Conservation (phyloP, 495 filamentous ascomycete genomes). For the Letharia columbiana region DNA sequence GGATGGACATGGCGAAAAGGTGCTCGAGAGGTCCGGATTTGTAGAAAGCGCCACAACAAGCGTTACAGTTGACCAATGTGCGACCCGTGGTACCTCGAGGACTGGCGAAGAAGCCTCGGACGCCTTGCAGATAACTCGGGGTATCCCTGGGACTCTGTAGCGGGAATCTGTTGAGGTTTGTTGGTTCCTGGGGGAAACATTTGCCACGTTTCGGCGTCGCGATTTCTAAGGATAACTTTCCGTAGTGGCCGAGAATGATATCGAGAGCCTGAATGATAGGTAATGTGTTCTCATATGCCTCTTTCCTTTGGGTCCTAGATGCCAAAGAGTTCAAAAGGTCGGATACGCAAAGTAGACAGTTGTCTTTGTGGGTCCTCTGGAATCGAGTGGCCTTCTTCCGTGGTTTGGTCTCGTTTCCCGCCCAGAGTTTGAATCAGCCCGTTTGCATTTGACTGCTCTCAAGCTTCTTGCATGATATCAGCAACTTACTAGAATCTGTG, state of each 20-base stretch:
- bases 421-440: not conserved
- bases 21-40: not conserved
- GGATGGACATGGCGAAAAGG: not conserved
- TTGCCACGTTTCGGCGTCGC: not conserved
- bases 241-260: not conserved
- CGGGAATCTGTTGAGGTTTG: not conserved
- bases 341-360: not conserved
- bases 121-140: not conserved
- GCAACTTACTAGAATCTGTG: not conserved
- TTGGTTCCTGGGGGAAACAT: not conserved
- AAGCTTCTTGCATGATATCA: not conserved
- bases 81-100: not conserved
- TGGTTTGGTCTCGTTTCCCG: not conserved
- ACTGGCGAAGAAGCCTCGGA: slow-evolving; percentile 1
- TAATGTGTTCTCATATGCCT: not conserved
- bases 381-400: not conserved
- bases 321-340: not conserved
- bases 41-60: not conserved
- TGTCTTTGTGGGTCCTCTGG: not conserved
- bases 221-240: not conserved
- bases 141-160: not conserved
- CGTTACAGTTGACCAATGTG: not conserved
- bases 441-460: not conserved
- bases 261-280: not conserved
- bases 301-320: no score